Conservation (phyloP, 1,284 basidiomycete species). For the Abortiporus biennis region DNA sequence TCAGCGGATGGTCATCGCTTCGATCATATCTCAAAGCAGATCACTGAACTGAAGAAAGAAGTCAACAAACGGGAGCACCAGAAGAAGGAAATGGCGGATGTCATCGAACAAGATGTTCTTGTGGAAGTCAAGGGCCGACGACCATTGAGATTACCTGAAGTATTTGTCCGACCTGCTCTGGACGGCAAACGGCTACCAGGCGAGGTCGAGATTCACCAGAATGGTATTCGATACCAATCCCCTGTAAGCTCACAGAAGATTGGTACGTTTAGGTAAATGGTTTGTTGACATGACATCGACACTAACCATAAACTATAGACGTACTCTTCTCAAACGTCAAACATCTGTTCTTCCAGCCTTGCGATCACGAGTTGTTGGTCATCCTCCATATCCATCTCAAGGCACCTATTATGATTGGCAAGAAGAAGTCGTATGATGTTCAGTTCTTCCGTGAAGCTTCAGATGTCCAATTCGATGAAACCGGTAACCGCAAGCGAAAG, state of each 20-base stretch:
- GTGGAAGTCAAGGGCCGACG: slow-evolving; percentile 83
- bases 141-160: slow-evolving; percentile 82
- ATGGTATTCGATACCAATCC: slow-evolving; percentile 92
- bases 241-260: slow-evolving; percentile 87
- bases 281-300: neutral
- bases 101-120: slow-evolving; percentile 91
- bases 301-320: slow-evolving; percentile 41
- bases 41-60: slow-evolving; percentile 94
- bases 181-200: slow-evolving; percentile 93
- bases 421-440: slow-evolving; percentile 98
- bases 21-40: slow-evolving; percentile 84
- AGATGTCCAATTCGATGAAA: slow-evolving; percentile 98
- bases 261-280: slow-evolving; percentile 41
- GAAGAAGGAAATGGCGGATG: slow-evolving; percentile 97
- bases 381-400: slow-evolving; percentile 93
- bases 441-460: slow-evolving; percentile 99
- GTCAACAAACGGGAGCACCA: slow-evolving; percentile 97
- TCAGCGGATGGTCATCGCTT: slow-evolving; percentile 89
- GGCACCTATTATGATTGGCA: slow-evolving; percentile 97
- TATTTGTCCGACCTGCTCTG: slow-evolving; percentile 89
- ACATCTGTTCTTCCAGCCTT: slow-evolving; percentile 98
- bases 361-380: slow-evolving; percentile 94
- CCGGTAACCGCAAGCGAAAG: slow-evolving; percentile 97
- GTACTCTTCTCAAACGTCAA: slow-evolving; percentile 97
- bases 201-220: slow-evolving; percentile 96